A percentile compares a stretch with the other conserved stretches of the same genome.
phyloP scores from a whole-genome alignment of 352 stramenopile genomes.

The Salisapilia sapeloensis region DNA sequence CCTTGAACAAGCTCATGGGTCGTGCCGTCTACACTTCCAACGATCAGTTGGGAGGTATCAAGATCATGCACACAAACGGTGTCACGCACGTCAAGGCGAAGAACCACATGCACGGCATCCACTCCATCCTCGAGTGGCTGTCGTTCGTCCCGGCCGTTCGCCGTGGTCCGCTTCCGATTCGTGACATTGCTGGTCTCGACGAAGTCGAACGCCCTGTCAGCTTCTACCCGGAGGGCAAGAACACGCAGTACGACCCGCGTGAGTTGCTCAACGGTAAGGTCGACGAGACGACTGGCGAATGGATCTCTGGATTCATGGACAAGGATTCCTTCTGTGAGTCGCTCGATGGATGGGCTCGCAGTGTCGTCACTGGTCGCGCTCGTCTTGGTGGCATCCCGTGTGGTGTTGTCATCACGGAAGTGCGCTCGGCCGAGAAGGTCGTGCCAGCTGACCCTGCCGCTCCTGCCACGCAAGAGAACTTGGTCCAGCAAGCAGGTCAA shows the following conservation, averaged over 20 bases:
- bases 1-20: slow-evolving; percentile 99
- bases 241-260: slow-evolving; percentile 92
- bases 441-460: slow-evolving; percentile 96
- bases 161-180: slow-evolving; percentile 64
- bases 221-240: slow-evolving; percentile 85
- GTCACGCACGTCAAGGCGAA: slow-evolving; percentile 95
- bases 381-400: slow-evolving; percentile 96
- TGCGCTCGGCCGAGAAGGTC: slow-evolving; percentile 92
- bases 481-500: slow-evolving; percentile 96
- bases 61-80: slow-evolving; percentile 99
- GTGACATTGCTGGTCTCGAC: slow-evolving; percentile 70
- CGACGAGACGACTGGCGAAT: slow-evolving; percentile 62
- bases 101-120: slow-evolving; percentile 94
- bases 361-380: slow-evolving; percentile 94
- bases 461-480: slow-evolving; percentile 90
- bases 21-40: slow-evolving; percentile 99
- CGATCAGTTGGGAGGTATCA: slow-evolving; percentile 97
- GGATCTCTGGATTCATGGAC: slow-evolving; percentile 94
- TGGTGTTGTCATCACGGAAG: slow-evolving; percentile 98
- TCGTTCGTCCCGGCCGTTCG: slow-evolving; percentile 94
- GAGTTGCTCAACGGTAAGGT: slow-evolving; percentile 79
- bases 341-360: slow-evolving; percentile 98
- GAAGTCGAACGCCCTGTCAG: slow-evolving; percentile 79
- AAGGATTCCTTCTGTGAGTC: slow-evolving; percentile 97
- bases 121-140: slow-evolving; percentile 95